Evolutionary conservation across 2,329 filamentous ascomycete genomes (phyloP), one percentile per base, ranked within the genome.

Genomic region (Aspergillus melleus): DNA sequence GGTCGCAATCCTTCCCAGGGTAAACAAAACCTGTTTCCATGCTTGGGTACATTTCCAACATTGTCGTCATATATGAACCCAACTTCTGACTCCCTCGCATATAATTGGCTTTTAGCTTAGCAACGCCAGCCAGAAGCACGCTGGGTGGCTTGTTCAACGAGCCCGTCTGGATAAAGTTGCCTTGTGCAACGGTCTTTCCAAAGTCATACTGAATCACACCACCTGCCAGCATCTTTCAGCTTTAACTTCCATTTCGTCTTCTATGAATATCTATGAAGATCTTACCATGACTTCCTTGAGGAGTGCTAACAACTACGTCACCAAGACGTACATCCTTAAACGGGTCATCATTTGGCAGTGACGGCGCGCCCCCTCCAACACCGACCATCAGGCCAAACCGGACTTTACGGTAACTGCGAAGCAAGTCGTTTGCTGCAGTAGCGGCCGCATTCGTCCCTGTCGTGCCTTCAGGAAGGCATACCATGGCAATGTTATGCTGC

Each of bases 121-220:
- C 9, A 6, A 29, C 26, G 26, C 26, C 59, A n/a, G 60, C 55
- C 29, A 62, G 52, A 26, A 71, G 50, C 26, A 60, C 22, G 14
- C 52, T 52, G 1, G 65, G 65, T 14, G 64, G 66, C 11, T 57
- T 63, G 39, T 66, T 64, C 20, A 68, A 42, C 42, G 57, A 52
- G 11, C 65, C 62, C 24, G 57, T 62, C 20, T 54, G 63, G 32
- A 58, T 5, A 36, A 68, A 61, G 42, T 55, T 30, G 29, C 20
- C 57, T 46, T 39, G n/a, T n/a, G n/a, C 22, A n/a, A 52, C 19
- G 39, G 58, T 29, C 52, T 68, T 68, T 0, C 66, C 68, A 61
- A 65, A 57, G 60, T 72, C 64, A 58, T 68, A 70, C 61, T 69
- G 64, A 46, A 72, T 26, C 16, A 73, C 68, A n/a, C 68, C 70